Conservation (phyloP, 202 grass and related monocot genomes). For the Setaria viridis region DNA sequence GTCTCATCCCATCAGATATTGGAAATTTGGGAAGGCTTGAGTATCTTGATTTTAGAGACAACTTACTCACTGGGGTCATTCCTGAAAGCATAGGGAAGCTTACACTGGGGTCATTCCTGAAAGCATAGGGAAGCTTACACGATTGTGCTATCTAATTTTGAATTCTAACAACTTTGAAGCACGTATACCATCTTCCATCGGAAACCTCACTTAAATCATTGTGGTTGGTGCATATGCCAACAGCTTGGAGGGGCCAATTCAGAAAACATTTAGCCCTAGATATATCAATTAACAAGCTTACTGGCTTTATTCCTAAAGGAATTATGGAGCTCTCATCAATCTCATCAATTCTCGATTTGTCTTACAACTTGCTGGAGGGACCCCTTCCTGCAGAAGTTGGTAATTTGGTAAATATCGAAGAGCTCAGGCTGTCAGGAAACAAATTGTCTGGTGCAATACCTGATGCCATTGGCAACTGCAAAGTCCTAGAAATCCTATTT, state of each 20-base stretch:
- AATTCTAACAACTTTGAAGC: constrained; percentile 28
- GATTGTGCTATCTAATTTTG: neutral
- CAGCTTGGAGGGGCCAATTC: constrained; percentile 40
- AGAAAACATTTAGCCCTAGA: neutral
- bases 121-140: constrained; percentile 42
- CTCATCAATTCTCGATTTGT: constrained; percentile 3
- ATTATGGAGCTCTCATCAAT: constrained; percentile 35
- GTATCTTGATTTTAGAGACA: constrained; percentile 11
- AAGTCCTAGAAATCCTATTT: constrained; percentile 22
- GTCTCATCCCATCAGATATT: constrained; percentile 41
- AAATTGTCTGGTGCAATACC: constrained; percentile 28
- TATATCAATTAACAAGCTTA: constrained; percentile 36
- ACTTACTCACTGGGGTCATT: constrained; percentile 43
- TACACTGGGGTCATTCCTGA: constrained; percentile 44
- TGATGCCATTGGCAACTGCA: neutral
- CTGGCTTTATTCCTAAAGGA: neutral
- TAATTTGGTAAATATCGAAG: constrained; percentile 11
- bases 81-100: constrained; percentile 47
- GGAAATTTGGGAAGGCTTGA: constrained; percentile 37
- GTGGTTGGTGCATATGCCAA: constrained; percentile 30
- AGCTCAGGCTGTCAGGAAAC: constrained; percentile 14
- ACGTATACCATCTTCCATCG: constrained; percentile 25
- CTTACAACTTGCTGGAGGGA: constrained; percentile 37
- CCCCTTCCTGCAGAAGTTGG: constrained; percentile 36
- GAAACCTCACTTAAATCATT: constrained; percentile 37